Percentiles rank a stretch among this genome's conserved stretches.
phyloP scores from a whole-genome alignment of 2,329 filamentous ascomycete species.

The Ceratocystis cacaofunesta region DNA sequence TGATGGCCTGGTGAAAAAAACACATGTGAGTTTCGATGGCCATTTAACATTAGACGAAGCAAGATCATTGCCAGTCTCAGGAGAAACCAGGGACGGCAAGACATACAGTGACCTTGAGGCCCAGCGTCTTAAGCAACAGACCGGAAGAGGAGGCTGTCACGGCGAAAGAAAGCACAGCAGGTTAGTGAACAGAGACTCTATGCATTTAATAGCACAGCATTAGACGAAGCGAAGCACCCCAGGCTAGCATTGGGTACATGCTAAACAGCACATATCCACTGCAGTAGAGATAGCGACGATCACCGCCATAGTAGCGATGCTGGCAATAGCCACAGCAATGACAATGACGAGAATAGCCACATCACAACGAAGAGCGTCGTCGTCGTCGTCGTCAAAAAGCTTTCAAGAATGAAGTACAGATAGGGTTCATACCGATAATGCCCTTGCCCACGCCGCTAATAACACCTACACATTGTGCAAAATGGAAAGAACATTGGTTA shows the following conservation, averaged over 20 bases:
- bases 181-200: background rate
- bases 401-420: background rate
- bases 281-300: background rate
- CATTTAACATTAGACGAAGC: conserved; percentile 26
- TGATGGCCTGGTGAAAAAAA: conserved; percentile 41
- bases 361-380: background rate
- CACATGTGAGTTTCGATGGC: conserved; percentile 52
- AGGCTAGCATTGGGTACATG: too few relatives aligned
- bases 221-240: background rate
- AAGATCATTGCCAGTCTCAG: background rate
- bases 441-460: conserved; percentile 35
- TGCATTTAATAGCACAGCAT: background rate
- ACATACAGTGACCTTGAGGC: conserved; percentile 52
- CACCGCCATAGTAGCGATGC: background rate
- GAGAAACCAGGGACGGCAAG: background rate
- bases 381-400: too few relatives aligned
- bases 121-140: conserved; percentile 52
- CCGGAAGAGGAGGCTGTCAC: conserved; percentile 52
- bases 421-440: conserved; percentile 19
- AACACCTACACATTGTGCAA: conserved; percentile 23
- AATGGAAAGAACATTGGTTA: conserved; percentile 9
- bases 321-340: too few relatives aligned
- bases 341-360: background rate
- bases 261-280: too few relatives aligned
- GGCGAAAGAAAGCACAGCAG: background rate